phyloP scores from a whole-genome alignment of 1,284 basidiomycete genomes.

The Wolfiporia cocos region DNA sequence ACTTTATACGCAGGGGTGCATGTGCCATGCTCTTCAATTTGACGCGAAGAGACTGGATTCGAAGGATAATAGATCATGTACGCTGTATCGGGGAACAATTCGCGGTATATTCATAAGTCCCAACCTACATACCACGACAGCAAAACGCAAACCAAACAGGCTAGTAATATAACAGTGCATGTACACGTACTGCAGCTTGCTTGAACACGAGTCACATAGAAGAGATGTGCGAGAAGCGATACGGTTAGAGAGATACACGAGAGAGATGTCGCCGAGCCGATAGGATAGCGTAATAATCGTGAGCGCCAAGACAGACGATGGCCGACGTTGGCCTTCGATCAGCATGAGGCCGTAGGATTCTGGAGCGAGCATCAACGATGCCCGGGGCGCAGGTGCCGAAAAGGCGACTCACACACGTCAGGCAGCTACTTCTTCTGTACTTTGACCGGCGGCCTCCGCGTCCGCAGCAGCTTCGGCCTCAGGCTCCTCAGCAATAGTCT shows the following conservation, averaged over 20 bases:
- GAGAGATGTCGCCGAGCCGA: constrained; percentile 1
- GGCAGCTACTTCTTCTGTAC: constrained; percentile 11
- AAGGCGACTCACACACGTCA: constrained; percentile 13
- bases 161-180: constrained; percentile 23
- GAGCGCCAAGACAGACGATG: background rate
- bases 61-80: no score
- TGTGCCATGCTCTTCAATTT: no score
- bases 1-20: no score
- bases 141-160: constrained; percentile 16
- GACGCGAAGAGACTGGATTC: no score
- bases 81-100: no score
- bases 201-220: constrained; percentile 15
- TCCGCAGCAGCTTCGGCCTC: constrained; percentile 29
- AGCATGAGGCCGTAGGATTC: background rate
- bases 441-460: constrained; percentile 13
- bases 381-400: background rate
- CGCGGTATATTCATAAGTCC: no score
- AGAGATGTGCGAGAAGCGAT: background rate
- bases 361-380: background rate
- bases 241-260: background rate
- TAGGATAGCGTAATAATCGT: constrained; percentile 10
- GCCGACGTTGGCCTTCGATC: background rate
- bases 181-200: constrained; percentile 15
- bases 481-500: constrained; percentile 30
- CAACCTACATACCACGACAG: no score